Conservation (phyloP, 2,329 filamentous ascomycete genomes). For the Decorospora gaudefroyi region DNA sequence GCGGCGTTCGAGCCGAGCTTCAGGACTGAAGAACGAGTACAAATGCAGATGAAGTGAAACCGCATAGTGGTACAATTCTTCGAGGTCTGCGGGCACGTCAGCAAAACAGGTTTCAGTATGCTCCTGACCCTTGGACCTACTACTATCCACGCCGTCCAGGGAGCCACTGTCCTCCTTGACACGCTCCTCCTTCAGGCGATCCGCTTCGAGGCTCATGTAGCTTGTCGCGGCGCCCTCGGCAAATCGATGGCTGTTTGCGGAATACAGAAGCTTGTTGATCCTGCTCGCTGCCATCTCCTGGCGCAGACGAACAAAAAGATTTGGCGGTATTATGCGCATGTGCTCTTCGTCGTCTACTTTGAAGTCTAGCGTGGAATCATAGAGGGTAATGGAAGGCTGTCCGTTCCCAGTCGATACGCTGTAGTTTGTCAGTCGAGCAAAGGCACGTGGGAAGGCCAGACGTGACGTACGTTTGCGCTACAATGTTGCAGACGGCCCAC, state of each 20-base stretch:
- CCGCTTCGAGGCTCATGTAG: slow-evolving; percentile 45
- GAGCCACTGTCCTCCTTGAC: slow-evolving; percentile 23
- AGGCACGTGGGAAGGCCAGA: neutral
- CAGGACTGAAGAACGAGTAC: slow-evolving; percentile 80
- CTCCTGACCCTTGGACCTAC: slow-evolving; percentile 22
- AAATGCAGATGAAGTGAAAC: slow-evolving; percentile 76
- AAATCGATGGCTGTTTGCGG: slow-evolving; percentile 39
- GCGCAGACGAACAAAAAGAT: slow-evolving; percentile 44
- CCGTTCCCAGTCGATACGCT: slow-evolving; percentile 82
- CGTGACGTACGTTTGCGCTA: slow-evolving; percentile 67
- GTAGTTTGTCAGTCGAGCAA: slow-evolving; percentile 15
- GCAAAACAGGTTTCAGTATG: slow-evolving; percentile 51
- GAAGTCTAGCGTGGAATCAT: slow-evolving; percentile 69
- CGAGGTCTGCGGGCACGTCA: slow-evolving; percentile 46
- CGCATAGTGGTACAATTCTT: slow-evolving; percentile 69
- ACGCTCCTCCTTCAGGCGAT: slow-evolving; percentile 44
- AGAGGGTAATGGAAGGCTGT: slow-evolving; percentile 76
- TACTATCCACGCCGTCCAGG: slow-evolving; percentile 43
- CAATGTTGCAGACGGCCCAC: slow-evolving; percentile 85
- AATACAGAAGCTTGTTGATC: slow-evolving; percentile 47
- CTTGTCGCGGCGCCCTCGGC: slow-evolving; percentile 37
- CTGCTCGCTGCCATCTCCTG: slow-evolving; percentile 48
- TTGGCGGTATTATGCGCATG: slow-evolving; percentile 44
- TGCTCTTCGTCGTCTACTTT: slow-evolving; percentile 45
- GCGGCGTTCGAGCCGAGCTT: slow-evolving; percentile 60